Evolutionary conservation across 805 yeast species (phyloP), one percentile per base, ranked within the genome.

Genomic region (Kodamaea fukazawae): DNA sequence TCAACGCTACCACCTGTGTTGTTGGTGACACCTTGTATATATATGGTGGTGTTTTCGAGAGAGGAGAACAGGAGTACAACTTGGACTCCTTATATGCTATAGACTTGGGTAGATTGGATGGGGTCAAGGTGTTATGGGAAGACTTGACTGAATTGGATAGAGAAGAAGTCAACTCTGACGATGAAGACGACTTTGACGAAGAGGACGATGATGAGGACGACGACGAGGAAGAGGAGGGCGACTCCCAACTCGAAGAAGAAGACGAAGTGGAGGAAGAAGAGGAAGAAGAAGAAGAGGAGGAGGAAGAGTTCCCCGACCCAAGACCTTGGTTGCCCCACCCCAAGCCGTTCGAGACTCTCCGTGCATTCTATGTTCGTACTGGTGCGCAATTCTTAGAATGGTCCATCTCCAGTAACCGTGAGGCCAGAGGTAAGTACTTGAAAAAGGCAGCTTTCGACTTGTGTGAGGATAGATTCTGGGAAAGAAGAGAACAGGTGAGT

Each of bases 261-360:
- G 89, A 79, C 31, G 83, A 75, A 29, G 86, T 76, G 17, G 86
- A 76, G 11, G 86, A 79, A 31, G 89, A 79, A 30, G 83, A 75
- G 31, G 84, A 74, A 30, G 86, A 72, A 10, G 76, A 58, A 2
- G 82, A 71, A 33, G 83, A 71, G 22, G 79, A 71, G 3, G 83
- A 76, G 45, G 81, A 79, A 33, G 86, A 79, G 47, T 76, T 83
- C 50, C 95, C 96, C 12, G 99, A 91, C 61, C 85, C 83, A 32
- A 78, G 96, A 58, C 96, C 99, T 12, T 91, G 96, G 96, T 73
- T 91, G 40, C 97, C 98, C 34, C 97, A 90, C 59, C 99, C 99
- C 26, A 89, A 90, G 55, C 83, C 96, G 5, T 93, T 91, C 54
- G 98, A 91, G 65, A 66, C 78, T 2, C 69, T 91, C 44, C 79